Evolutionary conservation across 2,329 filamentous ascomycete genomes (phyloP).

Genomic region (Talaromyces amestolkiae): DNA sequence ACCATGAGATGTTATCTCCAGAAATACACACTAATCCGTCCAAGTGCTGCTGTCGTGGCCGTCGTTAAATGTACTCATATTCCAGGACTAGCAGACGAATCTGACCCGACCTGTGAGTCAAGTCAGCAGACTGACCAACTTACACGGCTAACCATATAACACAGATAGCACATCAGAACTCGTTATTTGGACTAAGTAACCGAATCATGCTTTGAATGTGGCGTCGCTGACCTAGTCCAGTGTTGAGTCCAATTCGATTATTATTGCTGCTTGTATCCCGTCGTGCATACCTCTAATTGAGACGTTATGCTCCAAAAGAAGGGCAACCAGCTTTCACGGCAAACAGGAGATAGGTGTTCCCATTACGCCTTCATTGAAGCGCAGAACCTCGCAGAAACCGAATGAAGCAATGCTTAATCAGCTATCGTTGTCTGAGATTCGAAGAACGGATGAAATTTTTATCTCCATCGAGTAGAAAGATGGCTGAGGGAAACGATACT

Average conservation of each 20-base stretch:
- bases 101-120: slow-evolving; percentile 27
- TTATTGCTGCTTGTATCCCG: slow-evolving; percentile 12
- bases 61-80: slow-evolving; percentile 31
- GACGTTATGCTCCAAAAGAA: not conserved
- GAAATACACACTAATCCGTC: not conserved
- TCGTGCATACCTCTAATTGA: slow-evolving; percentile 4
- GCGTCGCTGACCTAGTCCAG: not conserved
- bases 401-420: not conserved
- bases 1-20: not conserved
- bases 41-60: slow-evolving; percentile 30
- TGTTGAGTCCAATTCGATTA: slow-evolving; percentile 10
- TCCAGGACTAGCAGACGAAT: slow-evolving; percentile 25
- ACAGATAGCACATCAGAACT: slow-evolving; percentile 14
- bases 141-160: not conserved
- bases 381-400: not conserved
- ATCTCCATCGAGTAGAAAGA: not conserved
- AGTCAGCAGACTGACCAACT: slow-evolving; percentile 6
- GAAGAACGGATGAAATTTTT: not conserved
- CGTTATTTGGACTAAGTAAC: slow-evolving; percentile 14
- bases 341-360: not conserved
- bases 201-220: not conserved
- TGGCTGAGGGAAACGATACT: not conserved
- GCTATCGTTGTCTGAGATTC: not conserved
- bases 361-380: not conserved
- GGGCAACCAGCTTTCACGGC: not conserved